These are phyloP conservation scores for Aspergillus felis DNA, from an alignment of 2,329 filamentous ascomycete genomes.

Conservation along the genomic window DNA sequence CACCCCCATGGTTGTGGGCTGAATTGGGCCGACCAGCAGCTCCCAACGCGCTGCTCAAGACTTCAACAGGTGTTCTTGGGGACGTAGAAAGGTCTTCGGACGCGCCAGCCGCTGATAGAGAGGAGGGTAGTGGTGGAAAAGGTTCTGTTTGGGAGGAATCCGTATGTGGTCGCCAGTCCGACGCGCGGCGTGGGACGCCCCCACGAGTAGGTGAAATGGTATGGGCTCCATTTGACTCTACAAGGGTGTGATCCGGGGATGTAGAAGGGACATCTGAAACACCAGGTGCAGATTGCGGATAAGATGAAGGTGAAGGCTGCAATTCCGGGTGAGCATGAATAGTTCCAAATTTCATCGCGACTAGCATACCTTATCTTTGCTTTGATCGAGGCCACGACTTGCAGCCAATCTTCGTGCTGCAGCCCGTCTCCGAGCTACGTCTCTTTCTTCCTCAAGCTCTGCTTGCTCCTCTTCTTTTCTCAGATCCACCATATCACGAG, in stretches of 20 bases:
- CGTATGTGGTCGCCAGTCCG: conserved; percentile 11
- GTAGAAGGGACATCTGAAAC: neutral
- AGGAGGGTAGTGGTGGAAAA: conserved; percentile 30
- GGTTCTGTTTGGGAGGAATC: conserved; percentile 26
- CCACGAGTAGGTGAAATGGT: conserved; percentile 1
- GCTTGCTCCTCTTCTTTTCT: conserved; percentile 55
- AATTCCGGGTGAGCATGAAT: neutral
- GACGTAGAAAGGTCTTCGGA: neutral
- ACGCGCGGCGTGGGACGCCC: conserved; percentile 8
- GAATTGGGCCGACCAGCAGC: neutral
- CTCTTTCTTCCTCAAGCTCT: conserved; percentile 53
- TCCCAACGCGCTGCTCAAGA: neutral
- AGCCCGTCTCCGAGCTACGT: conserved; percentile 50
- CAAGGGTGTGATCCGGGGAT: neutral
- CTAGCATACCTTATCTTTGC: conserved; percentile 27
- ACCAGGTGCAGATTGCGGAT: neutral
- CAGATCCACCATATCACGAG: conserved; percentile 47
- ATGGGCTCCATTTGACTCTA: conserved; percentile 10
- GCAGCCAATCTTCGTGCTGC: conserved; percentile 55
- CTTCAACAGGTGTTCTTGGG: conserved; percentile 1
- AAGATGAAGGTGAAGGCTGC: neutral
- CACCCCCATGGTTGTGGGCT: neutral
- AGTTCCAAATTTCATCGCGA: neutral
- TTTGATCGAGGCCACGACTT: conserved; percentile 47
- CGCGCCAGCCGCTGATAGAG: conserved; percentile 7